phyloP scores from a whole-genome alignment of 2,329 filamentous ascomycete species.

The Aspergillus pseudoviridinutans region DNA sequence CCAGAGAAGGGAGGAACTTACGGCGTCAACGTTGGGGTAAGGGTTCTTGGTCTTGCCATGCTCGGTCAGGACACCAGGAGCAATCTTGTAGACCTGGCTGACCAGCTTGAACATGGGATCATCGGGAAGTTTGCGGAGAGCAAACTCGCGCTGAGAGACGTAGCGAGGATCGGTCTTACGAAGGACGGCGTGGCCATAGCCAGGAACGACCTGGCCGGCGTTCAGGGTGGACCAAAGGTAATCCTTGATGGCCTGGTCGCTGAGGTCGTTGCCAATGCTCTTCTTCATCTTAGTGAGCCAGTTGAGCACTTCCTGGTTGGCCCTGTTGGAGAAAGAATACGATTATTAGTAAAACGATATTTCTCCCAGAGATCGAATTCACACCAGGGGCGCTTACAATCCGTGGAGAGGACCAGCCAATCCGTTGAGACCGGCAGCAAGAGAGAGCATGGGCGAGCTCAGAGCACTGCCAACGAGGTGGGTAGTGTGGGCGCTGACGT shows the following conservation, averaged over 20 bases:
- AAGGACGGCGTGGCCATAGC: conserved; percentile 97
- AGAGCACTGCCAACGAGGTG: conserved; percentile 95
- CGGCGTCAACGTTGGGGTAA: conserved; percentile 94
- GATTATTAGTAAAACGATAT: conserved; percentile 15
- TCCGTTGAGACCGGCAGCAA: conserved; percentile 95
- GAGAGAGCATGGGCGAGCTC: conserved; percentile 94
- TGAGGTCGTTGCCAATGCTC: conserved; percentile 85
- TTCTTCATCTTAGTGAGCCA: conserved; percentile 99
- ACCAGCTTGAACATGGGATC: conserved; percentile 99
- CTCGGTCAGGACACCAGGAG: conserved; percentile 93
- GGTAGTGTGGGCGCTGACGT: conserved; percentile 97
- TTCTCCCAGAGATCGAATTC: background rate
- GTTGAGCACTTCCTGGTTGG: conserved; percentile 99
- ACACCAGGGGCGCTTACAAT: conserved; percentile 47
- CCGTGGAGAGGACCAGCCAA: conserved; percentile 97
- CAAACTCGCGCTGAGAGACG: conserved; percentile 96
- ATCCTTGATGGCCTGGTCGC: conserved; percentile 93
- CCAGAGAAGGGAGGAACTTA: conserved; percentile 27
- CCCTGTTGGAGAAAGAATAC: conserved; percentile 37
- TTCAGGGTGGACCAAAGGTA: conserved; percentile 99
- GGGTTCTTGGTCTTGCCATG: conserved; percentile 99
- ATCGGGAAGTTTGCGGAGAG: conserved; percentile 85
- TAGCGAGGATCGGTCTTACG: conserved; percentile 99
- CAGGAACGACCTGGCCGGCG: conserved; percentile 89
- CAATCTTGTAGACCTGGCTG: conserved; percentile 99